These are phyloP conservation scores for Debaryomyces fabryi DNA, from an alignment of 1,139 yeast genomes.

Conservation along the genomic window DNA sequence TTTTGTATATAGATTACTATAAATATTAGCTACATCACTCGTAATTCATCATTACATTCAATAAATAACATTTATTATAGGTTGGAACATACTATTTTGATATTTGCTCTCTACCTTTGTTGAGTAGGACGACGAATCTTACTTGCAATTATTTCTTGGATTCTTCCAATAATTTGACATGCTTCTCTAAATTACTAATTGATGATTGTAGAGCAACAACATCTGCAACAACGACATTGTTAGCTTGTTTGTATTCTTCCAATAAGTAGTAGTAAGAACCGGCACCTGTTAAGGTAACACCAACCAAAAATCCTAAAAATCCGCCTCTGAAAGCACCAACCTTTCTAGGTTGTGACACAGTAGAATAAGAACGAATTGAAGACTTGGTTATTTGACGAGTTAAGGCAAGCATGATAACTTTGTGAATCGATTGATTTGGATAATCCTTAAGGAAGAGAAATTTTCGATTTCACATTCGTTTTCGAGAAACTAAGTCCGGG, in stretches of 20 bases:
- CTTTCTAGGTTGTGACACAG: constrained; percentile 35
- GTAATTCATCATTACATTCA: background rate
- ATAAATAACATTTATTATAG: constrained; percentile 6
- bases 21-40: background rate
- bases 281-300: constrained; percentile 73
- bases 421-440: background rate
- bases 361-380: constrained; percentile 37
- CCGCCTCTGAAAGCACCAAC: constrained; percentile 71
- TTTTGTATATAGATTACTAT: constrained; percentile 9
- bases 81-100: background rate
- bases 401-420: constrained; percentile 18
- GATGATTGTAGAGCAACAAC: constrained; percentile 71
- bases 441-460: constrained; percentile 1
- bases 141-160: constrained; percentile 26
- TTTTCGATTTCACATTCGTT: constrained; percentile 1
- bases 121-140: background rate
- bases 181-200: constrained; percentile 67
- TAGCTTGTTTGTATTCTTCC: constrained; percentile 76
- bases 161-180: constrained; percentile 57
- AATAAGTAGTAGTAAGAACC: constrained; percentile 77
- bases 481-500: constrained; percentile 3
- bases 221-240: constrained; percentile 73
- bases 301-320: constrained; percentile 73
- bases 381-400: constrained; percentile 26
- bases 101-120: constrained; percentile 1